Base-by-base conservation (phyloP, 768 basidiomycete genomes). In the Phylloporus rhodoxanthus region DNA sequence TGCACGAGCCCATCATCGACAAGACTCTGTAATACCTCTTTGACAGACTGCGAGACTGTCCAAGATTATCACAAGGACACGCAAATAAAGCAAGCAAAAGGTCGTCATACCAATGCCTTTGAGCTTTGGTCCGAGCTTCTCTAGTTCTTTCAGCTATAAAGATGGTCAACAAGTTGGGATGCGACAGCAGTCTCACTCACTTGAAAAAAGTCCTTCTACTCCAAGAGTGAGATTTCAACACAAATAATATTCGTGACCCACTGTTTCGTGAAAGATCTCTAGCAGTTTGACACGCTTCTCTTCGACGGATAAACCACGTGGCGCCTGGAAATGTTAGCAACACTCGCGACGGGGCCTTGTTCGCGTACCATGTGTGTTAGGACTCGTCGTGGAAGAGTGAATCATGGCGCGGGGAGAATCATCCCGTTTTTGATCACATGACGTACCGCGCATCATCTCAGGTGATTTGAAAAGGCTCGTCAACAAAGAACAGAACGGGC, bases 221-320 rank as follows among this genome's bases (percentile, higher is more conserved):
- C 32, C 33, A 30, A 21, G 34, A 25, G 17, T 43, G 28, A 48
- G 56, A 43, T 42, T 5, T 28, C 47, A 29, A 20, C 43, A 33
- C 17, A 40, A 19, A 25, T 33, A 9, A 19, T 26, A 15, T 29
- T 43, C 13, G 19, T 13, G 41, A 51, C 46, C 52, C 60, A 91
- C 91, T 14, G 85, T 84, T 68, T 97, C 93, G 59, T 93, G 91
- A 60, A 97, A 95, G 56, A 97, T 90, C 69, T 94, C 93, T 17
- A 95, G 68, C 47, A 97, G 68, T 65, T 87, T 91, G 51, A 83
- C 75, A 61, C 88, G 85, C 70, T 97, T 96, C 68, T 96, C 93
- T 59, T 94, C 91, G 6, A 77, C 80, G 20, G 90, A 92, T 30
- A 97, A 74, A 59, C 93, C 92, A 70, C 88, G 76, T 28, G 86